Conservation (phyloP, 495 filamentous ascomycete genomes). For the Sporormia fimetaria region DNA sequence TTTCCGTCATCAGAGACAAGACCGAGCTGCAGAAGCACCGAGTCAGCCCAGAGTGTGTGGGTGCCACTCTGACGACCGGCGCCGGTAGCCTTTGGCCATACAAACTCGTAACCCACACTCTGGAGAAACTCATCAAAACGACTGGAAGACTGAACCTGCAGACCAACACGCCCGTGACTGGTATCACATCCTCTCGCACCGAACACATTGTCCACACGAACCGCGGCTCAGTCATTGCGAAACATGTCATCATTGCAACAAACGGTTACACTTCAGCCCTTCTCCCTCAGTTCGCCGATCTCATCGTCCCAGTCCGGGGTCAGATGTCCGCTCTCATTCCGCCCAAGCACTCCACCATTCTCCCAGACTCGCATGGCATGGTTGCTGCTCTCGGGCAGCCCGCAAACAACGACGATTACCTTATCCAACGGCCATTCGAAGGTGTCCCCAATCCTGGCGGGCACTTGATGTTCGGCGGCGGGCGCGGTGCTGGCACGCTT, state of each 20-base stretch:
- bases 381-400: conserved; percentile 35
- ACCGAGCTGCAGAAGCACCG: conserved; percentile 29
- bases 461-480: conserved; percentile 58
- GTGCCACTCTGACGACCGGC: conserved; percentile 34
- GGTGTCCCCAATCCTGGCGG: conserved; percentile 27
- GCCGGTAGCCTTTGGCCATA: conserved; percentile 63
- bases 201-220: conserved; percentile 50
- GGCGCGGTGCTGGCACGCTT: conserved; percentile 38
- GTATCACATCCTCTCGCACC: conserved; percentile 26
- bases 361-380: conserved; percentile 50
- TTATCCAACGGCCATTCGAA: conserved; percentile 49
- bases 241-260: conserved; percentile 60
- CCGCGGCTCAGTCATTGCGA: conserved; percentile 47
- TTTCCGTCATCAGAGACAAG: conserved; percentile 28
- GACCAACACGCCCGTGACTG: conserved; percentile 56
- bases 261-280: conserved; percentile 69
- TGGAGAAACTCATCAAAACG: conserved; percentile 43
- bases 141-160: conserved; percentile 52
- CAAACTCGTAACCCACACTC: conserved; percentile 56
- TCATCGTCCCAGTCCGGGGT: conserved; percentile 66
- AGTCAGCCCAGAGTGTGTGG: conserved; percentile 35
- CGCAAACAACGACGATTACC: conserved; percentile 53
- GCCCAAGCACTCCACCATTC: conserved; percentile 33
- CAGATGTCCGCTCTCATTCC: conserved; percentile 61
- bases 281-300: conserved; percentile 53